Evolutionary conservation across 176 grass and related monocot species (phyloP).

Genomic region (Triticum monococcum): DNA sequence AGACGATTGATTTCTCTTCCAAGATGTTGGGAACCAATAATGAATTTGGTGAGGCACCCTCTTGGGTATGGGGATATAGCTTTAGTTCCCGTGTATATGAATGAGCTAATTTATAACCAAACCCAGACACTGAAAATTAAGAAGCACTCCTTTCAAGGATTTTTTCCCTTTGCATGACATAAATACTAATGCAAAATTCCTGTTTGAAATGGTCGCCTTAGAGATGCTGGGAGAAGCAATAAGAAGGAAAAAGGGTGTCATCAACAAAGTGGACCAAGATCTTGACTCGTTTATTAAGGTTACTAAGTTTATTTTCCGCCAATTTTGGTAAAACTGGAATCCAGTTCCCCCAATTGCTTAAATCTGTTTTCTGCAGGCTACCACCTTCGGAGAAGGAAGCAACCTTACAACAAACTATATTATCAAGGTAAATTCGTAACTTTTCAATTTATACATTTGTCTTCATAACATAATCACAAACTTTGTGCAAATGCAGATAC

Average conservation of each 20-base stretch:
- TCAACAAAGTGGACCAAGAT: constrained; percentile 81
- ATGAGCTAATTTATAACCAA: constrained; percentile 13
- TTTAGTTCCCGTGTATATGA: neutral
- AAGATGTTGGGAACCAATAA: constrained; percentile 68
- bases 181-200: constrained; percentile 21
- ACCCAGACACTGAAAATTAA: constrained; percentile 20
- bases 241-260: constrained; percentile 55
- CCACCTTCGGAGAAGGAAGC: constrained; percentile 74
- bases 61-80: neutral
- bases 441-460: constrained; percentile 19
- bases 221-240: constrained; percentile 84
- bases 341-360: constrained; percentile 34
- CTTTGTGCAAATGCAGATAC: constrained; percentile 59
- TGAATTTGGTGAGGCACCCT: constrained; percentile 63
- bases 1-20: constrained; percentile 75
- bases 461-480: neutral
- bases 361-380: constrained; percentile 44
- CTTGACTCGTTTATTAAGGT: constrained; percentile 83
- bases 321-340: neutral
- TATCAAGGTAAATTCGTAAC: constrained; percentile 56
- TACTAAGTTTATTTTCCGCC: neutral
- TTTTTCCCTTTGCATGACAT: neutral
- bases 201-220: constrained; percentile 37
- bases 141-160: neutral
- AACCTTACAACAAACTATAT: constrained; percentile 89